These are phyloP conservation scores for Debaryomyces singareniensis DNA, from an alignment of 1,139 yeast species.

Conservation along the genomic window DNA sequence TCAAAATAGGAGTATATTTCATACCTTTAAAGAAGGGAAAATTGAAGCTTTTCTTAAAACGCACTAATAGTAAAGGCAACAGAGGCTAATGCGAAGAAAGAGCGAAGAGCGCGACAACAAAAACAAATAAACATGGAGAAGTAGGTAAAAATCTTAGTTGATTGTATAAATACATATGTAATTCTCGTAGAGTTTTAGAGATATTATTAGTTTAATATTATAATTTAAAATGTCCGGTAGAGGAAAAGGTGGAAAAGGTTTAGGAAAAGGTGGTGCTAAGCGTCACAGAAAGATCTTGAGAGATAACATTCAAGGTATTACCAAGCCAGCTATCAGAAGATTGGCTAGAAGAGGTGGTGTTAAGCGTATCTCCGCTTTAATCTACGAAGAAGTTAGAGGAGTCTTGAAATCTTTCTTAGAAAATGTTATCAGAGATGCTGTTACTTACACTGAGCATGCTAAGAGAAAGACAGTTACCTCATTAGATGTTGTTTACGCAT, in stretches of 20 bases:
- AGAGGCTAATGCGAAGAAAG: neutral
- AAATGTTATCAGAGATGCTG: conserved; percentile 97
- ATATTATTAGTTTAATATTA: conserved; percentile 2
- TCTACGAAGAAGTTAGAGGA: conserved; percentile 98
- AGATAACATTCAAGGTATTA: conserved; percentile 99
- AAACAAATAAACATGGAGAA: neutral
- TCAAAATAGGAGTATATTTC: too few species aligned
- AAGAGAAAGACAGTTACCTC: conserved; percentile 99
- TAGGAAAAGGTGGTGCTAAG: conserved; percentile 99
- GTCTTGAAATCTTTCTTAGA: conserved; percentile 95
- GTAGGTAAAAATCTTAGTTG: neutral
- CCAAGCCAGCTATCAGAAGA: conserved; percentile 99
- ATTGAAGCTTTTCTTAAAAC: too few species aligned
- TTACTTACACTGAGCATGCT: conserved; percentile 99
- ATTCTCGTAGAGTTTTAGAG: neutral
- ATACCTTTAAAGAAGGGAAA: too few species aligned
- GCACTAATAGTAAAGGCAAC: neutral
- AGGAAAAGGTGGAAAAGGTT: conserved; percentile 99
- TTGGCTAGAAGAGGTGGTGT: conserved; percentile 99
- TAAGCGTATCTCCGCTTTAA: conserved; percentile 98
- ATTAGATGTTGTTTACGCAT: conserved; percentile 96
- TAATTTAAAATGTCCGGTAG: conserved; percentile 84
- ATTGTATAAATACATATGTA: neutral
- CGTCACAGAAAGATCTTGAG: conserved; percentile 99
- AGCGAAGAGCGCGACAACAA: neutral